Base-by-base conservation (phyloP, 2,329 filamentous ascomycete genomes). In the Geosmithia putterillii region DNA sequence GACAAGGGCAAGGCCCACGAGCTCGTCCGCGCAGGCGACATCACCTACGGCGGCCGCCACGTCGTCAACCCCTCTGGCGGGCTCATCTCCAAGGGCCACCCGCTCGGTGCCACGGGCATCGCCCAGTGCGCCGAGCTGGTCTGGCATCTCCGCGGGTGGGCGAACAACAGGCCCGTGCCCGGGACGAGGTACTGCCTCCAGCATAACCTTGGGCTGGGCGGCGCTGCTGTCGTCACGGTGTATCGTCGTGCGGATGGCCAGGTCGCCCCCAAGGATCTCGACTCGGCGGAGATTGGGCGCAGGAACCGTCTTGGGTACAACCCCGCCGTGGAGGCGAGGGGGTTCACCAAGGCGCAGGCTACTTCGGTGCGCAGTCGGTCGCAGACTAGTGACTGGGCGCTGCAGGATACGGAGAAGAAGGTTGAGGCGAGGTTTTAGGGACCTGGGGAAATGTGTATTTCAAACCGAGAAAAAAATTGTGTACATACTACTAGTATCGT, bases 91-190 rank as follows among this genome's bases (percentile, higher is more conserved):
- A 96, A 96, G 70, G 92, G 90, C 36, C 90, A 96, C 61, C 90
- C 92, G 0, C 79, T 96, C 4, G 90, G 90, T 28, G 90, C 90
- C 0, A 94, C 87, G 0, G 90, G 92, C n/a, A 74, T 96, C 42
- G 92, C 90, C 12, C 90, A 96, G 66, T 95, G 89, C 58, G 86
- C 90, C 5, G 90, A 96, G 67, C 70, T 96, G 12, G 85, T 94
- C 22, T 96, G 90, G 90, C 90, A 96, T 57, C 71, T 96, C 53
- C 78, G 90, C 50, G 90, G 90, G 12, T 95, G 90, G 90, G 90
- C 90, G 18, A 95, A 92, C 64, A 95, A 95, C 69, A 75, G 90
- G 36, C 67, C 79, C 15, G 73, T 84, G 1, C 67, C 76, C 18
- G 71, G 73, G 45, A 92, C 88, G 1, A 76, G 67, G 48, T 79